These are phyloP conservation scores for Casuarina cunninghamiana DNA, from an alignment of 306 rosid species.

Conservation along the genomic window DNA sequence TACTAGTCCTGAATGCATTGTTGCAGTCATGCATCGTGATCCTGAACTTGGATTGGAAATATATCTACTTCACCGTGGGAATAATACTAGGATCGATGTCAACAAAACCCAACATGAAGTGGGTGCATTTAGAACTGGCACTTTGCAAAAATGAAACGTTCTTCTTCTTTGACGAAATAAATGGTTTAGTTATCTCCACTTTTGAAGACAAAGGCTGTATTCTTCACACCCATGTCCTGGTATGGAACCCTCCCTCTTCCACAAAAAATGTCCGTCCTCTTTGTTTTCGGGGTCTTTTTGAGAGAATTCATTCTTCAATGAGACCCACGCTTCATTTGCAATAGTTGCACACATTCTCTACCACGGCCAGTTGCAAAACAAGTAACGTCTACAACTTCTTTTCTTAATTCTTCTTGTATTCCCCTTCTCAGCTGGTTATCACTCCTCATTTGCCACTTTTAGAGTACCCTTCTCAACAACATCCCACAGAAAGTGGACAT, in stretches of 20 bases:
- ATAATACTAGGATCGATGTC: neutral
- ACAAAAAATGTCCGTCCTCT: neutral
- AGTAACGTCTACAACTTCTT: no score
- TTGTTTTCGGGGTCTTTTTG: neutral
- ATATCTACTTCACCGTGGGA: conserved; percentile 13
- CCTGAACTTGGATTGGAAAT: neutral
- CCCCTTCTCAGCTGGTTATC: no score
- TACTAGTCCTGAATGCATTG: conserved; percentile 8
- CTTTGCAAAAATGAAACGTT: conserved; percentile 2
- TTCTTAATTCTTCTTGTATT: no score
- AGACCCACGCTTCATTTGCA: no score
- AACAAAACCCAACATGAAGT: neutral
- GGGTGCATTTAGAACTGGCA: neutral
- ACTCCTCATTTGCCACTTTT: no score
- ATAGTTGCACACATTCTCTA: no score
- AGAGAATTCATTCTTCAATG: no score
- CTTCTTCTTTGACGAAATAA: neutral
- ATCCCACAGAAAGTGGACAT: no score
- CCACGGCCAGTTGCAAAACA: no score
- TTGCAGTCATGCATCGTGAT: neutral
- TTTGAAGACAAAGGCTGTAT: neutral
- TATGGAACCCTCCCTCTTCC: neutral
- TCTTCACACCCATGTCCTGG: neutral
- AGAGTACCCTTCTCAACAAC: no score
- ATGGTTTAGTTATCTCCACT: neutral